These are phyloP conservation scores for Lactarius deliciosus DNA, from an alignment of 768 basidiomycete species.

Conservation along the genomic window DNA sequence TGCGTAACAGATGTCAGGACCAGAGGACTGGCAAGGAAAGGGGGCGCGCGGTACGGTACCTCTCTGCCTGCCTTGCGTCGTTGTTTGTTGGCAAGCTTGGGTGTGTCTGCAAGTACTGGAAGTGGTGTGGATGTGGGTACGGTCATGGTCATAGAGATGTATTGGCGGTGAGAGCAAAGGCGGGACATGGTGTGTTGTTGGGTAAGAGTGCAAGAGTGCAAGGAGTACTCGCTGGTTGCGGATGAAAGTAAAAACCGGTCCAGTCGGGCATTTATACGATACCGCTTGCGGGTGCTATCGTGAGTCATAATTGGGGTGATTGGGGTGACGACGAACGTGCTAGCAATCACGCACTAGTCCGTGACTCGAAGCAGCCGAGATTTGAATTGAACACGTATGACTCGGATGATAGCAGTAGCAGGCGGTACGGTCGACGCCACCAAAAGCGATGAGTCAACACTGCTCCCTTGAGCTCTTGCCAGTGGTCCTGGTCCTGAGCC, in stretches of 20 bases:
- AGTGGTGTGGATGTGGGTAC: neutral
- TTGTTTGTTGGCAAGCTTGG: conserved; percentile 16
- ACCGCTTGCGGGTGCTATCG: neutral
- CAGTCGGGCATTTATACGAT: conserved; percentile 11
- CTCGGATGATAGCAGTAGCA: conserved; percentile 5
- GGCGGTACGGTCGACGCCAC: neutral
- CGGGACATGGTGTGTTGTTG: conserved; percentile 17
- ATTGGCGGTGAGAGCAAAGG: conserved; percentile 1
- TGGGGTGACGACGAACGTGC: conserved; percentile 6
- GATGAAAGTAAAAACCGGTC: neutral
- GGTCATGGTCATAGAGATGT: neutral
- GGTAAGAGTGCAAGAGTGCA: neutral
- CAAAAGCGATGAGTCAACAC: neutral
- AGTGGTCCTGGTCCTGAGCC: neutral
- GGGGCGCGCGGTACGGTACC: neutral
- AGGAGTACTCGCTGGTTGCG: neutral
- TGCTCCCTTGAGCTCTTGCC: neutral
- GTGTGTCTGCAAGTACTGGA: neutral
- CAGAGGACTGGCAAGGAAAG: neutral
- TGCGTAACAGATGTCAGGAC: neutral
- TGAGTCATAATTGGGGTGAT: conserved; percentile 16
- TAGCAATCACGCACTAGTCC: neutral
- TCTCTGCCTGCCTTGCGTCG: conserved; percentile 24
- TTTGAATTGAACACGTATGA: conserved; percentile 4
- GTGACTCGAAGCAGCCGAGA: conserved; percentile 13